Percentiles rank a stretch among this genome's conserved stretches.
These are phyloP conservation scores for Mortierella hygrophila DNA, from an alignment of 192 early-diverging fungal genomes.

Conservation along the genomic window DNA sequence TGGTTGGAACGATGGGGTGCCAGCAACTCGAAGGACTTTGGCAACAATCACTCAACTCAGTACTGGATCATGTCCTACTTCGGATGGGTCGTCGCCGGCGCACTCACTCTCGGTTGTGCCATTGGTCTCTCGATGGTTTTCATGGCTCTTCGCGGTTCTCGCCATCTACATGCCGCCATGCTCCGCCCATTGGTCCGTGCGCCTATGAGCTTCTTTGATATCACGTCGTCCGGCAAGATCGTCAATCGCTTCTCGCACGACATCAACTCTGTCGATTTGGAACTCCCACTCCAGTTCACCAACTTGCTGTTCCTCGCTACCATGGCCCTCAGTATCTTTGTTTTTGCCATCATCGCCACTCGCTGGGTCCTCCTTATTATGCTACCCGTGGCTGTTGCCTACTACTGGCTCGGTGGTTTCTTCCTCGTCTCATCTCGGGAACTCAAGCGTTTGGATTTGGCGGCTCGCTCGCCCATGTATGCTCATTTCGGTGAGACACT, in stretches of 20 bases:
- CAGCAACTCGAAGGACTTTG: no score
- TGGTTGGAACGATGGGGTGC: conserved; percentile 10
- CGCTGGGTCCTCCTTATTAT: conserved; percentile 23
- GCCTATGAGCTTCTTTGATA: conserved; percentile 67
- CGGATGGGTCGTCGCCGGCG: conserved; percentile 17
- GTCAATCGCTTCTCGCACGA: conserved; percentile 88
- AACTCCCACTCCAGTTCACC: conserved; percentile 49
- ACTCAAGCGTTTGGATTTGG: conserved; percentile 83
- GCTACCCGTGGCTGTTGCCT: conserved; percentile 41
- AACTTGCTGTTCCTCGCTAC: conserved; percentile 15
- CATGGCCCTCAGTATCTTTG: conserved; percentile 35
- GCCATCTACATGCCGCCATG: conserved; percentile 71
- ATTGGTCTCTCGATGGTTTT: conserved; percentile 12
- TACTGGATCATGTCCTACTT: conserved; percentile 41
- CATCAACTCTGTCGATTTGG: conserved; percentile 75
- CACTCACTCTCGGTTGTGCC: conserved; percentile 2
- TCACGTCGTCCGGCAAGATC: conserved; percentile 79
- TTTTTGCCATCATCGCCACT: conserved; percentile 52
- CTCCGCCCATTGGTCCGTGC: conserved; percentile 69
- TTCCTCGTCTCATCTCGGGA: conserved; percentile 76
- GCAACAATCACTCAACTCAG: no score
- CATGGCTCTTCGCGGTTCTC: conserved; percentile 62
- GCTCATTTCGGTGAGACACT: conserved; percentile 73
- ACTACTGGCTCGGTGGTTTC: conserved; percentile 50
- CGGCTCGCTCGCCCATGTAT: conserved; percentile 79